Evolutionary conservation across 441 rosid genomes (phyloP), one percentile per base, ranked within the genome.

Genomic region (Melastoma candidum): DNA sequence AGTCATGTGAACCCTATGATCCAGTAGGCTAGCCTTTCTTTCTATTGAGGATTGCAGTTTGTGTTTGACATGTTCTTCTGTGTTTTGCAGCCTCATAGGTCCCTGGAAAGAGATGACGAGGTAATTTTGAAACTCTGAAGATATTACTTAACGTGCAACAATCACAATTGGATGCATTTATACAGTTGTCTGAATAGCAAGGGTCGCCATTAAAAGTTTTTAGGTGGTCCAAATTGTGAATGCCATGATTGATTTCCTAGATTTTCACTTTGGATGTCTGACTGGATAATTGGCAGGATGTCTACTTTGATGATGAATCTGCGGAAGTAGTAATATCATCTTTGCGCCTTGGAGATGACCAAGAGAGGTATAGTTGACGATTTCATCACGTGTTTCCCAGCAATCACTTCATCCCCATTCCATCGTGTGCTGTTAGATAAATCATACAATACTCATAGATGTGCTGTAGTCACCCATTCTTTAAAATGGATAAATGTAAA

Each of bases 261-360:
- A 56, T 49, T 49, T 46, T 55, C 49, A 41, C 49, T 47, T 47
- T 57, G 60, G 53, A 59, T 60, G 59, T 69, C 68, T 59, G 43
- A 72, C 54, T 56, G 50, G 58, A 3, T 61, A 49, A 17, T 57
- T 71, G 51, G 55, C 89, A 92, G 98, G 98, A 92, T 74, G 95
- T 92, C 58, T 92, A 92, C 84, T 92, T 92, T 67, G 98, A 92
- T 75, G 96, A 92, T 71, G 94, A 87, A 73, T 92, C 96, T 70
- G 98, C 96, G 48, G 98, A 92, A 71, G 95, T 87, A n/a, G 95
- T 92, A 58, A 85, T 92, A 71, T 92, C 98, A 65, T 87, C 98
- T 56, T 73, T 92, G 68, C 90, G 95, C 44, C 76, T 92, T 52
- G 98, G 96, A 63, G 94, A 83, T 63, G 96, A 85, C 68, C 82